Conservation (phyloP, 306 rosid species). For the Oxytropis ochrocephala region DNA sequence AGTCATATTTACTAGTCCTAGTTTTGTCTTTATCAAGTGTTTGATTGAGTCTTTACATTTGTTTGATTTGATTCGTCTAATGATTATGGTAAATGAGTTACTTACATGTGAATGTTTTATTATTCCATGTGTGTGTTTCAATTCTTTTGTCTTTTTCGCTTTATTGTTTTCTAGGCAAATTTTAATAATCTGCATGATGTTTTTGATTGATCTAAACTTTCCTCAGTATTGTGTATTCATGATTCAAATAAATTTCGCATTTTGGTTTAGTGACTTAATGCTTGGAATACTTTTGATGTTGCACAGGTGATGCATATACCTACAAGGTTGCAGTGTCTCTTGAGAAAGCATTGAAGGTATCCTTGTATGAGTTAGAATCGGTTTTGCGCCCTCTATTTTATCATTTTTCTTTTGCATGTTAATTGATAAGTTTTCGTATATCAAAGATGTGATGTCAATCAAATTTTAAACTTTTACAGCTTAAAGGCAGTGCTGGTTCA, state of each 20-base stretch:
- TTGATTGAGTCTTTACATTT: slow-evolving; percentile 6
- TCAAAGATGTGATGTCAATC: background rate
- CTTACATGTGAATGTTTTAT: background rate
- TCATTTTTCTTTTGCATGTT: background rate
- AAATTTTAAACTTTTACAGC: slow-evolving; percentile 38
- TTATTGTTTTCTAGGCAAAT: background rate
- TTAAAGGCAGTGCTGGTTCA: slow-evolving; percentile 60
- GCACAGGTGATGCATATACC: slow-evolving; percentile 55
- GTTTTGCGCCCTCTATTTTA: slow-evolving; percentile 1
- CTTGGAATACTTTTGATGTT: slow-evolving; percentile 8
- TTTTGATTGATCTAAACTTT: background rate
- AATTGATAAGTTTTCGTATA: background rate
- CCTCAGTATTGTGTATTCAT: background rate
- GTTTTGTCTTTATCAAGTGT: background rate
- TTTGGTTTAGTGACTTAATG: background rate
- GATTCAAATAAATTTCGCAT: background rate
- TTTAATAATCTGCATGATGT: background rate
- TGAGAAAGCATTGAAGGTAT: slow-evolving; percentile 90
- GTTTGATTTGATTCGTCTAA: background rate
- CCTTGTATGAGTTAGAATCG: slow-evolving; percentile 16
- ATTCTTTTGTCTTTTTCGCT: background rate
- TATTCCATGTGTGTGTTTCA: background rate
- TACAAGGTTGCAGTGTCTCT: slow-evolving; percentile 50
- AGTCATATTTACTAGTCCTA: background rate
- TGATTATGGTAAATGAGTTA: background rate